Evolutionary conservation across 1,284 basidiomycete genomes (phyloP).

Genomic region (Kwoniella shivajii): DNA sequence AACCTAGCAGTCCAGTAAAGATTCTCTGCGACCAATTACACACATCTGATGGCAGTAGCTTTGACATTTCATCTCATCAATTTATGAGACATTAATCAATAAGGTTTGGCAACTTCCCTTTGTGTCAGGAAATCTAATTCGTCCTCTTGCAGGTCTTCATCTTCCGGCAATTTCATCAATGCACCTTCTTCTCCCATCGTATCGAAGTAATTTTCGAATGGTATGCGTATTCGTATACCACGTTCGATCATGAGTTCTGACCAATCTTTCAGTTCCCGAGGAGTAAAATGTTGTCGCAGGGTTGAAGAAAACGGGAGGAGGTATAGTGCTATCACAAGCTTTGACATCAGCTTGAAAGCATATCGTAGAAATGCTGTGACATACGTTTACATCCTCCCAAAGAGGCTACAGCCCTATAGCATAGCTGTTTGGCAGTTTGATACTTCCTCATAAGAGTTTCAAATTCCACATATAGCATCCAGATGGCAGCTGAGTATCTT

Average conservation of each 20-base stretch:
- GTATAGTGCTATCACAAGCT: constrained; percentile 68
- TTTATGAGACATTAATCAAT: constrained; percentile 19
- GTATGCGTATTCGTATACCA: constrained; percentile 69
- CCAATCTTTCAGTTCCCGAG: constrained; percentile 67
- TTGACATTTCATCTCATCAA: too few species aligned
- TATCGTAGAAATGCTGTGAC: constrained; percentile 44
- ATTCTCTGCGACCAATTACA: too few species aligned
- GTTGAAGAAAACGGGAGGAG: constrained; percentile 73
- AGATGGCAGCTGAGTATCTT: constrained; percentile 56
- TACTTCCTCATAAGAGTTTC: constrained; percentile 69
- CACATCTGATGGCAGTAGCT: too few species aligned
- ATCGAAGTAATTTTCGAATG: constrained; percentile 64
- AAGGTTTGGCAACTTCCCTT: constrained; percentile 43
- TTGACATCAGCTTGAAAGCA: constrained; percentile 58
- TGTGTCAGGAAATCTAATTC: constrained; percentile 46
- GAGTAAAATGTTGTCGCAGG: constrained; percentile 68
- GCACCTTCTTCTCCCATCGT: constrained; percentile 55
- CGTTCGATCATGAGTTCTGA: constrained; percentile 80
- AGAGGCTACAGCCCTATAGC: constrained; percentile 78
- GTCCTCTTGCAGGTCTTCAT: constrained; percentile 37
- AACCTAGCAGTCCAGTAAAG: too few species aligned
- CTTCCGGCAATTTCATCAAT: constrained; percentile 23
- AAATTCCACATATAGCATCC: constrained; percentile 80
- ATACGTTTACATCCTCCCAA: constrained; percentile 50
- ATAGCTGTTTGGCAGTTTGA: constrained; percentile 70